Evolutionary conservation across 176 grass and related monocot species (phyloP), one percentile per base, ranked within the genome.

Genomic region (Raddia distichophylla): DNA sequence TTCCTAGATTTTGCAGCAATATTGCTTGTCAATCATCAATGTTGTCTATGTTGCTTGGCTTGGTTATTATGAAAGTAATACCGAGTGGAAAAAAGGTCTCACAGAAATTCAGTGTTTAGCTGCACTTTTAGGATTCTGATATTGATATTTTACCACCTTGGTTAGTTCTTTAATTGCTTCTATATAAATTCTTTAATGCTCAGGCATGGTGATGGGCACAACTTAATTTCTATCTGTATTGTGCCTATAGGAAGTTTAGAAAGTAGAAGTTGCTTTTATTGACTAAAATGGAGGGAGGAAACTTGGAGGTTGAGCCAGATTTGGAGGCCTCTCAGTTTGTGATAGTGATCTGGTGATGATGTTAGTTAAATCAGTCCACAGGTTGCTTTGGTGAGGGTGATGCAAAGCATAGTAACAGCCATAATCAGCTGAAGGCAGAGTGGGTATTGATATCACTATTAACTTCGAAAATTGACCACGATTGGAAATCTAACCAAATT

Each of bases 11-110:
- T 49, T 63, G 10, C 2, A 54, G 34, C 79, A 69, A 60, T 73
- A 62, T 69, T 70, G 15, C 70, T 86, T 77, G 47, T 76, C 32
- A 64, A 71, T 82, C 33, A 19, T 80, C 40, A 60, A 58, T 89
- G 72, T 48, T 82, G n/a, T 49, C 64, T 42, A 6, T 48, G 16
- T 52, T 83, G 47, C 54, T 82, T 90, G 35, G 44, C n/a, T 34
- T 80, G 55, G 46, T 35, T 19, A 64, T 35, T 34, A 17, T 12
- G 45, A 55, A 12, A 73, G 49, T 10, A 45, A 42, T 7, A 71
- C 17, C 8, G 11, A 18, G 27, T 22, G 60, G 45, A 51, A 70
- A 42, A 65, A 6, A 2, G 12, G 0, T 7, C 52, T 54, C 13
- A 66, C 48, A 6, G 46, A 19, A 69, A 20, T 74, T 66, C 66